These are phyloP conservation scores for Metschnikowia amazonensis DNA, from an alignment of 805 yeast genomes.

Conservation along the genomic window DNA sequence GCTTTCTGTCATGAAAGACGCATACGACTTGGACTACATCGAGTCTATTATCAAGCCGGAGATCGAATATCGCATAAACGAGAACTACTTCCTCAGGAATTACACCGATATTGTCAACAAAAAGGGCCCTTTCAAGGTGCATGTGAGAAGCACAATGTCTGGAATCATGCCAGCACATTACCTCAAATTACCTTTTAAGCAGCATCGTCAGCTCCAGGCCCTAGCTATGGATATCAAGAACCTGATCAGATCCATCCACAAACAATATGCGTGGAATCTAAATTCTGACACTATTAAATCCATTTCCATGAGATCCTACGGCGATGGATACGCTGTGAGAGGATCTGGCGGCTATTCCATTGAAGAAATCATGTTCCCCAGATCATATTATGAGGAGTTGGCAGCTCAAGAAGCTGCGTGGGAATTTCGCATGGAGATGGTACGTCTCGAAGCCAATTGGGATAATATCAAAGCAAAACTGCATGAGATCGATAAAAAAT, in stretches of 20 bases:
- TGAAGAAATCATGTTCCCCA: slow-evolving; percentile 29
- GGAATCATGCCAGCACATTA: slow-evolving; percentile 31
- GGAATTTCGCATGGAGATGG: slow-evolving; percentile 27
- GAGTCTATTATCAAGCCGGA: slow-evolving; percentile 31
- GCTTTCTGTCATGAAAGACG: slow-evolving; percentile 18
- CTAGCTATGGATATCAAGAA: slow-evolving; percentile 32
- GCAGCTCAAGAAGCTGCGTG: slow-evolving; percentile 32
- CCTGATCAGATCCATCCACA: slow-evolving; percentile 24
- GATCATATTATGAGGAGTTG: slow-evolving; percentile 23
- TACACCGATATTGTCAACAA: slow-evolving; percentile 22
- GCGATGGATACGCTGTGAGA: slow-evolving; percentile 30
- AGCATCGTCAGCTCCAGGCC: slow-evolving; percentile 18
- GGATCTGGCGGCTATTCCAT: slow-evolving; percentile 27
- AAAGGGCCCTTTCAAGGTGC: slow-evolving; percentile 37
- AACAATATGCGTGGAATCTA: slow-evolving; percentile 26
- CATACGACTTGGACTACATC: slow-evolving; percentile 33
- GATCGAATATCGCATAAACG: slow-evolving; percentile 32
- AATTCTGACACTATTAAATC: background rate
- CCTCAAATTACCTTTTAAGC: slow-evolving; percentile 24
- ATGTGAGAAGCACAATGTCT: slow-evolving; percentile 27
- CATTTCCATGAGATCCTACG: slow-evolving; percentile 11
- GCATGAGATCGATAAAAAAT: background rate
- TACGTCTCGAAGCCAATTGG: slow-evolving; percentile 8
- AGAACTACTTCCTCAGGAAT: slow-evolving; percentile 21
- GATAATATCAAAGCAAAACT: slow-evolving; percentile 9